Evolutionary conservation across 202 grass and related monocot genomes (phyloP).

Genomic region (Eragrostis tef): DNA sequence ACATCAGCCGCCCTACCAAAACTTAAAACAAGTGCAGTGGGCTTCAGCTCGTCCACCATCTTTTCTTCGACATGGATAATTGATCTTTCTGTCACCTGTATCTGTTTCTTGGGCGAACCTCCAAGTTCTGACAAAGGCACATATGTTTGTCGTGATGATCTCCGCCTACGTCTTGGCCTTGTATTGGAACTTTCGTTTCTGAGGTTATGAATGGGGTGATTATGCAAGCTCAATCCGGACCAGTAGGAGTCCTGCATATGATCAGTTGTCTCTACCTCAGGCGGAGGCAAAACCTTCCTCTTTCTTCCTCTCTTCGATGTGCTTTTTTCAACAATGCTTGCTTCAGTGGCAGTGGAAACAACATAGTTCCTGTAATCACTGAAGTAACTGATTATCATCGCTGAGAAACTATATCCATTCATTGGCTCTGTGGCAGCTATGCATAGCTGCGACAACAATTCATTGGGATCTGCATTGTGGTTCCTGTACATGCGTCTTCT

Average conservation of each 20-base stretch:
- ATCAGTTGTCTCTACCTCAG: constrained; percentile 60
- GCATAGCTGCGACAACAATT: constrained; percentile 68
- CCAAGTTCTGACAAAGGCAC: constrained; percentile 51
- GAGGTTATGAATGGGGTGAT: constrained; percentile 51
- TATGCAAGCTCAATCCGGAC: constrained; percentile 70
- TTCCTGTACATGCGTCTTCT: constrained; percentile 66
- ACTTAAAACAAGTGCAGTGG: constrained; percentile 83
- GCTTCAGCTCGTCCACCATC: constrained; percentile 71
- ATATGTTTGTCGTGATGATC: constrained; percentile 47
- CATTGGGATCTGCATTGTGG: constrained; percentile 62
- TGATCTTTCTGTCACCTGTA: constrained; percentile 66
- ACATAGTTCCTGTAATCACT: constrained; percentile 82
- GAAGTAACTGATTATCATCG: constrained; percentile 67
- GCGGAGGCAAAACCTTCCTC: constrained; percentile 59
- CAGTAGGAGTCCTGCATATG: constrained; percentile 91
- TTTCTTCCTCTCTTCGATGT: constrained; percentile 71
- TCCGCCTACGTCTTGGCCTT: constrained; percentile 61
- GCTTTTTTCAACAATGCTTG: constrained; percentile 60
- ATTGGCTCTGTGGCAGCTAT: constrained; percentile 64
- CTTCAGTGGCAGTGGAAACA: constrained; percentile 68
- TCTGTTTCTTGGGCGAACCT: constrained; percentile 54
- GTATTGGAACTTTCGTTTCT: constrained; percentile 54
- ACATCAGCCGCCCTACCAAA: constrained; percentile 68
- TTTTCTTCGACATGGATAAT: constrained; percentile 77
- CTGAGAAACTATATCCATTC: constrained; percentile 52